These are phyloP conservation scores for Xylaria sp. DNA, from an alignment of 2,329 filamentous ascomycete genomes.

Conservation along the genomic window DNA sequence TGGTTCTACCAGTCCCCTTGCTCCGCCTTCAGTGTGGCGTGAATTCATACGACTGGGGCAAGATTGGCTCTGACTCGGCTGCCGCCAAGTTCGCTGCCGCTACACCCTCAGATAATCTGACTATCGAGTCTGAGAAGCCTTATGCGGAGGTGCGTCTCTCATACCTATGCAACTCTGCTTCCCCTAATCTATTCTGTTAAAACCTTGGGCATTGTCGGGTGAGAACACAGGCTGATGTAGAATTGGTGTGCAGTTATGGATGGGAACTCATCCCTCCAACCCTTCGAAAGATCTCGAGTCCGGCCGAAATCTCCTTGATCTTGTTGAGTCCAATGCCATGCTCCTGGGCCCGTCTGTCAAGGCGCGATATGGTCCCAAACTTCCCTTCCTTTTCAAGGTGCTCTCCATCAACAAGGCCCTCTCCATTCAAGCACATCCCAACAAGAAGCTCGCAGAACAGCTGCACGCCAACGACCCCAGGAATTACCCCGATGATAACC, in stretches of 20 bases:
- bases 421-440: constrained; percentile 96
- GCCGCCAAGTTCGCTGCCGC: constrained; percentile 90
- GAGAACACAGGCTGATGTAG: constrained; percentile 19
- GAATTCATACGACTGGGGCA: constrained; percentile 99
- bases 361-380: constrained; percentile 79
- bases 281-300: constrained; percentile 90
- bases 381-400: constrained; percentile 98
- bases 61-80: constrained; percentile 86
- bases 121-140: constrained; percentile 85
- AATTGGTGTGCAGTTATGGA: constrained; percentile 78
- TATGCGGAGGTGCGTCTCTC: constrained; percentile 81
- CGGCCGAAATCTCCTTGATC: constrained; percentile 84
- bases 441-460: constrained; percentile 92
- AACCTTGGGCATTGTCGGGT: background rate
- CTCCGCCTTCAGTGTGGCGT: constrained; percentile 89
- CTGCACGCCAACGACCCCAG: constrained; percentile 86
- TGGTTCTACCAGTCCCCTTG: constrained; percentile 77
- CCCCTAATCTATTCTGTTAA: background rate
- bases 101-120: constrained; percentile 78
- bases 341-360: constrained; percentile 80
- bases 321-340: constrained; percentile 86
- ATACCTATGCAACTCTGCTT: background rate
- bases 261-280: constrained; percentile 97
- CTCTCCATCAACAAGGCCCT: constrained; percentile 95
- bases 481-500: constrained; percentile 99